phyloP scores from a whole-genome alignment of 2,329 filamentous ascomycete species.

The Apiospora hydei region DNA sequence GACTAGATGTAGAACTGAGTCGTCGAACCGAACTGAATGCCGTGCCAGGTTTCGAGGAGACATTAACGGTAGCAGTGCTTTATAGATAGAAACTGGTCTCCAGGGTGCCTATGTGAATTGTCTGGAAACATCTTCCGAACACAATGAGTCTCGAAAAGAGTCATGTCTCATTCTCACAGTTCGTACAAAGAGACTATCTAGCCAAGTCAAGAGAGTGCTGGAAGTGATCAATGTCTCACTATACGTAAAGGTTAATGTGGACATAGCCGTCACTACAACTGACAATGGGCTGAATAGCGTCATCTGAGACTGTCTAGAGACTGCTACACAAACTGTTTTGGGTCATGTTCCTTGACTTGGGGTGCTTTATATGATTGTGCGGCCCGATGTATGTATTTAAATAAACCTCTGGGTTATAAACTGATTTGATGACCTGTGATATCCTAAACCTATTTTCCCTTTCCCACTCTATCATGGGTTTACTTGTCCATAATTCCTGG shows the following conservation, averaged over 20 bases:
- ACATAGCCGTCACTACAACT: background rate
- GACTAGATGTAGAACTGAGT: background rate
- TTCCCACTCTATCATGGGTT: background rate
- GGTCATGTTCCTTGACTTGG: background rate
- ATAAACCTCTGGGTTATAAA: background rate
- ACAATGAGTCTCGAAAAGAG: background rate
- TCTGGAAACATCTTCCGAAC: too few species aligned
- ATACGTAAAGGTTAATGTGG: background rate
- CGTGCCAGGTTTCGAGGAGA: too few species aligned
- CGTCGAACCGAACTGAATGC: background rate
- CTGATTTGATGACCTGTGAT: background rate
- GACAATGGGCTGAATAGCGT: background rate
- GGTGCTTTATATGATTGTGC: background rate
- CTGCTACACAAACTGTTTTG: background rate
- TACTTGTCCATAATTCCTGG: background rate
- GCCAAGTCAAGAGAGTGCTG: background rate
- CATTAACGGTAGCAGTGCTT: background rate
- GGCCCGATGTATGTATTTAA: background rate
- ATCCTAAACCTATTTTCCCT: background rate
- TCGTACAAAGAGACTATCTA: background rate
- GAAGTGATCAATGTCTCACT: background rate
- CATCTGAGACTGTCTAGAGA: slow-evolving; percentile 1
- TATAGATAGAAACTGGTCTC: background rate
- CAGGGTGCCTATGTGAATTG: background rate
- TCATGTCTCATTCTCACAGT: background rate